Percentiles rank a stretch among this genome's conserved stretches.
Conservation (phyloP, 2,329 filamentous ascomycete species). For the Aspergillus sergii region DNA sequence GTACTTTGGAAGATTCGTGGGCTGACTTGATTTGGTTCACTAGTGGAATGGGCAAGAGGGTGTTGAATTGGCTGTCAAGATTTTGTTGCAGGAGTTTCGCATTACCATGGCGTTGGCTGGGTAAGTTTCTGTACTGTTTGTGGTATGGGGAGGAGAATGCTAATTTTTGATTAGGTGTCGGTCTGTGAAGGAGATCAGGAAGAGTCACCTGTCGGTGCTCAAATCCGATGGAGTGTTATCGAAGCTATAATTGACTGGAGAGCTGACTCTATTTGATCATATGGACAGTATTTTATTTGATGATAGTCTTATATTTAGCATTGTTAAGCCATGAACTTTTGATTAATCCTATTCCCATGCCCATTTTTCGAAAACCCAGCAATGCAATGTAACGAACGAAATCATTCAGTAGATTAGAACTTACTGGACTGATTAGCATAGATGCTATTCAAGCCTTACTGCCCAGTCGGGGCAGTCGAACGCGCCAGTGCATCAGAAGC, state of each 20-base stretch:
- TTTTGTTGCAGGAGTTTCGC: constrained; percentile 35
- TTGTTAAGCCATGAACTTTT: constrained; percentile 1
- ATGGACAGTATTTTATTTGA: neutral
- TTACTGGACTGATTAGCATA: neutral
- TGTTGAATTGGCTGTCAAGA: constrained; percentile 36
- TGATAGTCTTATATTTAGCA: neutral
- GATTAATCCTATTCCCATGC: neutral
- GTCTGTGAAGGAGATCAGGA: constrained; percentile 32
- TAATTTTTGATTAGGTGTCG: constrained; percentile 26
- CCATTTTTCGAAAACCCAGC: neutral
- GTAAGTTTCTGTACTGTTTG: constrained; percentile 19
- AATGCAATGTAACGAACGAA: neutral
- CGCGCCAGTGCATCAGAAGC: constrained; percentile 33
- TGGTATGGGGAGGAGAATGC: neutral
- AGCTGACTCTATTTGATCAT: neutral
- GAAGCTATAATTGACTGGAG: constrained; percentile 24
- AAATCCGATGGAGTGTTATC: constrained; percentile 30
- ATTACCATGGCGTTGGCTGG: constrained; percentile 38
- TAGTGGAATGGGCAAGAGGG: constrained; percentile 38
- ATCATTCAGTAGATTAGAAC: neutral
- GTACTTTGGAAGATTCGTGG: neutral
- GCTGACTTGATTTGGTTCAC: constrained; percentile 6
- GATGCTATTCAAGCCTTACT: constrained; percentile 23
- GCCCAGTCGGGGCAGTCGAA: constrained; percentile 38
- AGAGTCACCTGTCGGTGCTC: constrained; percentile 31